Conservation (phyloP, 495 filamentous ascomycete genomes). For the Aspergillus incahuasiensis region DNA sequence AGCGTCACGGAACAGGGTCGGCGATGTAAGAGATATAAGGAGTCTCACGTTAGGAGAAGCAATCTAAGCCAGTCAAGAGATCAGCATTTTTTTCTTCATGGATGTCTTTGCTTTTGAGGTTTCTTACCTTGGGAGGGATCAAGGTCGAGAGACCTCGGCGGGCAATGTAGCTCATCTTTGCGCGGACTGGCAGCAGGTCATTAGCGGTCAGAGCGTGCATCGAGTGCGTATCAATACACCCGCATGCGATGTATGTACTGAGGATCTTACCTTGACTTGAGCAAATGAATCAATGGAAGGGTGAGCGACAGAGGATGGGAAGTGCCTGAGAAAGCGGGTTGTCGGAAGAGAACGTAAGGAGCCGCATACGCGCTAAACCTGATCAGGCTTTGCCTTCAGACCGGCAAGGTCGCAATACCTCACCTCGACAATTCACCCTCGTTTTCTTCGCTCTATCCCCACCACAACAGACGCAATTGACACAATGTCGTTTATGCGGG, state of each 20-base stretch:
- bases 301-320: constrained; percentile 33
- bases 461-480: constrained; percentile 17
- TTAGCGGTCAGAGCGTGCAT: constrained; percentile 24
- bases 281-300: constrained; percentile 33
- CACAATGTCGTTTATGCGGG: constrained; percentile 45
- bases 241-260: not conserved
- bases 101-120: constrained; percentile 4
- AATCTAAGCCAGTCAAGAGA: constrained; percentile 47
- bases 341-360: constrained; percentile 36
- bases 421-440: constrained; percentile 24
- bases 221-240: not conserved
- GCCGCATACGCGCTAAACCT: constrained; percentile 38
- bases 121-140: constrained; percentile 91
- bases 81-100: constrained; percentile 25
- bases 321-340: constrained; percentile 37
- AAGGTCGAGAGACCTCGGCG: constrained; percentile 92
- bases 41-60: constrained; percentile 87
- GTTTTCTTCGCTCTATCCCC: constrained; percentile 18
- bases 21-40: constrained; percentile 16
- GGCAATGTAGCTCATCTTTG: constrained; percentile 84
- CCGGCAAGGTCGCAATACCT: constrained; percentile 34
- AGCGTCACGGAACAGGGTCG: constrained; percentile 17
- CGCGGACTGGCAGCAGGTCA: constrained; percentile 27
- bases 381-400: constrained; percentile 34
- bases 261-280: constrained; percentile 31